phyloP scores from a whole-genome alignment of 441 rosid species.

The Mallotus repandus region DNA sequence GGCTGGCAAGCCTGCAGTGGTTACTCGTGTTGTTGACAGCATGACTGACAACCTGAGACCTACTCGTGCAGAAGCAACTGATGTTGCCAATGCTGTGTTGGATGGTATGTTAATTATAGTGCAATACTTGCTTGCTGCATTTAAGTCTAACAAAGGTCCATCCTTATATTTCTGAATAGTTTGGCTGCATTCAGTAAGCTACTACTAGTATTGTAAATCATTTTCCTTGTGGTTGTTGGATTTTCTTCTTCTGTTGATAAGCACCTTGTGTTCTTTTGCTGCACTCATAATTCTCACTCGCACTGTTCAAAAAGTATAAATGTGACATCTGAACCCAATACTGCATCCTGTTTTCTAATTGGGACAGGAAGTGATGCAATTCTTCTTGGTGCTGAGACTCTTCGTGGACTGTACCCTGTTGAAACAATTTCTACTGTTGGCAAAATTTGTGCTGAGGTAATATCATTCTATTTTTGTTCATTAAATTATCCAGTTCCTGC shows the following conservation, averaged over 20 bases:
- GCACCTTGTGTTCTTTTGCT: not conserved
- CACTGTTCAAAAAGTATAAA: constrained; percentile 5
- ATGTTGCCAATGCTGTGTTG: constrained; percentile 98
- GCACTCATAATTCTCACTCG: not conserved
- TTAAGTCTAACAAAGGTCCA: not conserved
- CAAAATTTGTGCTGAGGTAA: constrained; percentile 92
- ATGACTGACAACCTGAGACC: constrained; percentile 98
- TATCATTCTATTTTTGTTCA: not conserved
- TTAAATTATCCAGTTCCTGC: not conserved
- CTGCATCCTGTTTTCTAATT: not conserved
- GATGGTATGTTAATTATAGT: constrained; percentile 54
- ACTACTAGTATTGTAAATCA: not conserved
- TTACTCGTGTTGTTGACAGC: constrained; percentile 98
- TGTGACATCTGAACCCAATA: not conserved
- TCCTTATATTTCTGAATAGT: not conserved
- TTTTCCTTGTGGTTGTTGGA: not conserved
- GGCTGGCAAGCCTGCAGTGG: constrained; percentile 97
- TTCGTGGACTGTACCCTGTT: constrained; percentile 90
- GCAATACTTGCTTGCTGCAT: not conserved
- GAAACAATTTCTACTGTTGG: constrained; percentile 93
- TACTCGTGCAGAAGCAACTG: constrained; percentile 99
- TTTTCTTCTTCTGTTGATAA: not conserved
- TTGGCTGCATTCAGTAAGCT: not conserved
- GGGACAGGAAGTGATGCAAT: constrained; percentile 92
- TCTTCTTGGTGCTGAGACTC: constrained; percentile 99